phyloP scores from a whole-genome alignment of 371 early-diverging fungal species.

The Mucor mucedo region DNA sequence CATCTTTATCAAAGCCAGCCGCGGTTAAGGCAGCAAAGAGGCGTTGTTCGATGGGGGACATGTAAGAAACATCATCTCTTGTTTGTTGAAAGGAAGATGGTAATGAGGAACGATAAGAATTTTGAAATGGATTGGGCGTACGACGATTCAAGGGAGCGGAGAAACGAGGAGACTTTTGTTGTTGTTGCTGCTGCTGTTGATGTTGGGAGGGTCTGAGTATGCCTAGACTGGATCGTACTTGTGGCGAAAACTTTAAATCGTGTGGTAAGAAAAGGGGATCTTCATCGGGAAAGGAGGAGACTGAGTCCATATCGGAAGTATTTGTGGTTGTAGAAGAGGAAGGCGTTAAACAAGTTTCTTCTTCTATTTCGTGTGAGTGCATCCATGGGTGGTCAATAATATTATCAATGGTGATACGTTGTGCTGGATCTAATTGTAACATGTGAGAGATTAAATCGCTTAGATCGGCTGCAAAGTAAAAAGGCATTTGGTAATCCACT shows the following conservation, averaged over 20 bases:
- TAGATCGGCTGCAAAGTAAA: constrained; percentile 62
- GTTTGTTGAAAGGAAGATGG: constrained; percentile 14
- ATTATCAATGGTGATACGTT: constrained; percentile 68
- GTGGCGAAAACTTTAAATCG: constrained; percentile 31
- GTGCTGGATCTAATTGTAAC: constrained; percentile 67
- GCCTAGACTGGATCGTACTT: constrained; percentile 34
- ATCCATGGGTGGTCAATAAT: constrained; percentile 77
- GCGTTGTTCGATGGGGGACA: constrained; percentile 49
- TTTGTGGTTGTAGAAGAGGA: constrained; percentile 37
- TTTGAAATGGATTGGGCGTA: constrained; percentile 19
- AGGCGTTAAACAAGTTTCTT: constrained; percentile 23
- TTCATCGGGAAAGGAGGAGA: constrained; percentile 26
- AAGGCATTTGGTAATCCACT: constrained; percentile 76
- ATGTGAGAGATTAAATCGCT: constrained; percentile 59
- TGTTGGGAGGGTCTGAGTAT: constrained; percentile 18
- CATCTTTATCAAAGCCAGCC: constrained; percentile 71
- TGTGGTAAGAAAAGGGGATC: background rate
- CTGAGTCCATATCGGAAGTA: constrained; percentile 37
- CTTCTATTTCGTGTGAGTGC: constrained; percentile 19
- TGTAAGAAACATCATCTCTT: constrained; percentile 34
- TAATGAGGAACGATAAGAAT: constrained; percentile 25
- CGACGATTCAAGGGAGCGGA: constrained; percentile 39
- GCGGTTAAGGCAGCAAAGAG: constrained; percentile 57
- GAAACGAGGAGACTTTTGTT: constrained; percentile 35
- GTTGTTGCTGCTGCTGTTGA: constrained; percentile 11